Evolutionary conservation across 805 yeast species (phyloP).

Genomic region (Ogataea corticis): DNA sequence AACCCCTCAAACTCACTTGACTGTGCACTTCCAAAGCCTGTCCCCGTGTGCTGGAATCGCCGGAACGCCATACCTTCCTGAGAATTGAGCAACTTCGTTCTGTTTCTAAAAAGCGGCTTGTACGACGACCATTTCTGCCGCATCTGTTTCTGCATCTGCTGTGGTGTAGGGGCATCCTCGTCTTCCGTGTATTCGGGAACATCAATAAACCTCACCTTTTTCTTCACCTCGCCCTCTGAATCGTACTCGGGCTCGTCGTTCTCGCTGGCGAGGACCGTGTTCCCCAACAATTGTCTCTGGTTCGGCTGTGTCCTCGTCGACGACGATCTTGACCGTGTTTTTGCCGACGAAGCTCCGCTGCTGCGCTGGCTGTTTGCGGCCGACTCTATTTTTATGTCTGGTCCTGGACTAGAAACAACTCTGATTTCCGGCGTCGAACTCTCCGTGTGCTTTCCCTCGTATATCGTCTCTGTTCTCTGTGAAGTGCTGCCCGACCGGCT

Average conservation of each 20-base stretch:
- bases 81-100: constrained; percentile 32
- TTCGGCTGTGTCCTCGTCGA: constrained; percentile 16
- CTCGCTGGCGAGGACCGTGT: constrained; percentile 22
- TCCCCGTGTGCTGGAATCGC: constrained; percentile 19
- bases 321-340: constrained; percentile 24
- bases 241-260: constrained; percentile 14
- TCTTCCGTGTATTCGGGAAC: constrained; percentile 51
- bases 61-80: constrained; percentile 41
- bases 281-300: constrained; percentile 20
- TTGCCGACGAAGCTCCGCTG: constrained; percentile 13
- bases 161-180: constrained; percentile 55
- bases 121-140: constrained; percentile 37
- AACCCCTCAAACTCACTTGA: constrained; percentile 27
- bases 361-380: not conserved
- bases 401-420: not conserved
- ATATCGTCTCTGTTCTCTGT: constrained; percentile 15
- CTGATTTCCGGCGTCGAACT: not conserved
- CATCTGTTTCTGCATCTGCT: constrained; percentile 35
- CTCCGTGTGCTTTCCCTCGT: constrained; percentile 7
- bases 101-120: constrained; percentile 32
- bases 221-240: constrained; percentile 28
- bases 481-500: constrained; percentile 32
- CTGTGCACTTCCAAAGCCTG: constrained; percentile 8
- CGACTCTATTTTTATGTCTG: not conserved
- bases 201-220: constrained; percentile 53